Conservation (phyloP, 768 basidiomycete genomes). For the Rhizopogon salebrosus region DNA sequence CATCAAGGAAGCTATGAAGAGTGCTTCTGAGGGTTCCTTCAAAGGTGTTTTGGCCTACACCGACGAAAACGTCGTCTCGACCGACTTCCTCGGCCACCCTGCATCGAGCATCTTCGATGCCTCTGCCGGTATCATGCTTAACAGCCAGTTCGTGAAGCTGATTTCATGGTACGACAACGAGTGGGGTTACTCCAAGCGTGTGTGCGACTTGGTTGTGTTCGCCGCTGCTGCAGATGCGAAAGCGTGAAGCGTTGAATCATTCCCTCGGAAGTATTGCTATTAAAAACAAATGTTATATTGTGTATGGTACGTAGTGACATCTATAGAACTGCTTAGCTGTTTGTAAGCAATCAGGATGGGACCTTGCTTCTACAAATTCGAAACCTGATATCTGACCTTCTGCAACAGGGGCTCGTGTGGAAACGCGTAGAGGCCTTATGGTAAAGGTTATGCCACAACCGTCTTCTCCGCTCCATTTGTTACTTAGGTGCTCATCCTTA, state of each 20-base stretch:
- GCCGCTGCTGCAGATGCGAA: constrained; percentile 68
- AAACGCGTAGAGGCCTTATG: no score
- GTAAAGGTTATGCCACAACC: no score
- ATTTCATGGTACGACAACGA: constrained; percentile 96
- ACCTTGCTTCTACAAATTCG: no score
- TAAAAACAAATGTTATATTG: background rate
- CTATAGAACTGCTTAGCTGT: background rate
- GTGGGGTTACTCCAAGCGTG: constrained; percentile 91
- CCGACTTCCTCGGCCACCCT: constrained; percentile 81
- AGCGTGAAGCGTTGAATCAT: constrained; percentile 2
- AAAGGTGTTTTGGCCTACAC: constrained; percentile 86
- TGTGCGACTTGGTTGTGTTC: constrained; percentile 82
- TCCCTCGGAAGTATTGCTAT: background rate
- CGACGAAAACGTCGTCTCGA: constrained; percentile 89
- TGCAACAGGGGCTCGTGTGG: no score
- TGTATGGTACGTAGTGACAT: background rate
- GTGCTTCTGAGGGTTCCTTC: constrained; percentile 63
- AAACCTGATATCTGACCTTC: no score
- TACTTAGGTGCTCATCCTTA: no score
- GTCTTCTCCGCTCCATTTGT: no score
- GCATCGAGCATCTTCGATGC: constrained; percentile 93
- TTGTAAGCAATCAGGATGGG: no score
- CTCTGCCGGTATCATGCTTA: constrained; percentile 86
- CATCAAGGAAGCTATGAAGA: constrained; percentile 84
- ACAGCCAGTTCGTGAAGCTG: constrained; percentile 92